Base-by-base conservation (phyloP, 2,329 filamentous ascomycete species). In the Diplodia seriata region DNA sequence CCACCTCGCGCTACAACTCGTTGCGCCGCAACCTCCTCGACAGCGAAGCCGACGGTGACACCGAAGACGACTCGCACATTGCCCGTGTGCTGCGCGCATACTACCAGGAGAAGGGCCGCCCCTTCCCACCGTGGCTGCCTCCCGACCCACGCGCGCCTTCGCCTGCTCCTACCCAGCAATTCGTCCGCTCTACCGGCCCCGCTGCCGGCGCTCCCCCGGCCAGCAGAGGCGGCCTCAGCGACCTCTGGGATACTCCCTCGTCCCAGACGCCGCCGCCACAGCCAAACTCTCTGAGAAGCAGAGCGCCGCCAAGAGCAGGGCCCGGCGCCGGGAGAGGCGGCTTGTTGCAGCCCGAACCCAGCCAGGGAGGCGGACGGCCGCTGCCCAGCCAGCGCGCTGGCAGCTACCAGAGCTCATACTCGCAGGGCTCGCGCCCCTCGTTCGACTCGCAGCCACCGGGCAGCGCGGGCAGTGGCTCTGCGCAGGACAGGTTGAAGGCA, bases 21-120 rank as follows among this genome's bases (percentile, higher is more conserved):
- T 81, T 89, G 66, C 85, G 86, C 49, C 85, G 81, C 68, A 90
- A 90, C 70, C 88, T 92, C 70, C 88, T 94, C 71, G 87, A 91
- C 43, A 80, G 80, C 76, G 83, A 85, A 75, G 79, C 80, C 68
- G 83, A 85, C 76, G 83, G 83, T 74, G 83, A 85, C 76, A 84
- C 83, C 65, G 82, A 96, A 80, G 94, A 98, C 82, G 93, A 97
- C 82, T 96, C 93, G 2, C 93, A 98, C 82, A 91, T 98, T 75
- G 96, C 92, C 81, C 92, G 95, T 74, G 93, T 97, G 43, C 88
- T 99, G 31, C 91, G 95, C 74, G 90, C 89, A 73, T 97, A 98
- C 85, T 98, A 99, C 84, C 87, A 85, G 63, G 94, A 98, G 79
- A 95, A 96, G 76, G 91, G 90, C 72, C 89, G 90, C 26, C 85